Base-by-base conservation (phyloP, 2,329 filamentous ascomycete genomes). In the Botrytis cinerea region DNA sequence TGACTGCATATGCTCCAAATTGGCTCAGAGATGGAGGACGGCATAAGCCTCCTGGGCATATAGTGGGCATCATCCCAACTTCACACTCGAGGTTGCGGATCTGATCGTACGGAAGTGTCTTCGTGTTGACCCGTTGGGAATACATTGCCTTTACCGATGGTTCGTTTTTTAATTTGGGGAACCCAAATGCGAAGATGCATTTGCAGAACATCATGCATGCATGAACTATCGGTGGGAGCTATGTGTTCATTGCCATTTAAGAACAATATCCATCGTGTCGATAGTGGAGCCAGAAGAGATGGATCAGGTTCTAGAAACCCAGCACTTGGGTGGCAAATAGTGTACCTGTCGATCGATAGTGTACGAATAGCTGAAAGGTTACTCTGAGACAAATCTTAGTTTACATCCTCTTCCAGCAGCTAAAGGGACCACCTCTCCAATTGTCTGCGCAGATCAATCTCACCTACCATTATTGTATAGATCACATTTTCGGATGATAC, bases 201-300 rank as follows among this genome's bases (percentile, higher is more conserved):
- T 54, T 54, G 64, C 48, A 68, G 48, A 68, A 68, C 20, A 57
- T 28, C 48, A 16, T 57, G 25, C 66, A 68, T 57, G 66, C 66
- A 68, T 68, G 66, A 57, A 68, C 48, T 57, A 38, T n/a, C 54
- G 35, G 35, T 57, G 66, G 66, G 35, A 43, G 54, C 25, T n/a
- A 43, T 68, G 46, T 40, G 48, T 57, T 57, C 18, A 28, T 57
- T 40, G 22, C 35, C 45, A 67, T 20, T 54, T 4, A 7, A 68
- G 35, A 68, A 22, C 9, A 20, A 57, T 43, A 51, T 28, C 48
- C 48, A 68, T 68, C 12, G 62, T 32, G 35, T 67, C 32, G 22
- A 51, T 51, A 51, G 63, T 67, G 63, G 63, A 51, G 32, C 63
- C 48, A 51, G 45, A n/a, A 67, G 32, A 9, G 32, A 38, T 66